A percentile compares a stretch with the other conserved stretches of the same genome.
Conservation (phyloP, 495 filamentous ascomycete genomes). For the Annulohypoxylon bovei region DNA sequence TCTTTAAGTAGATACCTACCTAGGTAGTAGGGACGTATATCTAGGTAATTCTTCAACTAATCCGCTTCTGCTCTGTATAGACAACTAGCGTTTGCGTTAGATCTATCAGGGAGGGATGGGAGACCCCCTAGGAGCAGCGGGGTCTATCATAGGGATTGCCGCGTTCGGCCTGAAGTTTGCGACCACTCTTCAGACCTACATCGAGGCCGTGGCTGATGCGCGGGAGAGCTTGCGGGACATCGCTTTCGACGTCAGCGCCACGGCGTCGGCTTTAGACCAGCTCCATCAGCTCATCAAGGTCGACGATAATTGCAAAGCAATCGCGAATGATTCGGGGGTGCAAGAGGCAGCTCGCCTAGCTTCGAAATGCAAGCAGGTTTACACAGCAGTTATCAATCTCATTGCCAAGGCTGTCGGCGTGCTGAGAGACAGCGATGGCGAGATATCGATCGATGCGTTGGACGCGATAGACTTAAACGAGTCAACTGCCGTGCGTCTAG, state of each 20-base stretch:
- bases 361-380: slow-evolving; percentile 34
- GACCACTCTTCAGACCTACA: slow-evolving; percentile 34
- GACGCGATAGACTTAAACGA: slow-evolving; percentile 13
- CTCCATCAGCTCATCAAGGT: slow-evolving; percentile 18
- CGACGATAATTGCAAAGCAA: slow-evolving; percentile 9
- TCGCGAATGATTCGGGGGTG: slow-evolving; percentile 27
- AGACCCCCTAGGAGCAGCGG: slow-evolving; percentile 15
- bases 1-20: background rate
- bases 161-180: slow-evolving; percentile 35
- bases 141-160: slow-evolving; percentile 33
- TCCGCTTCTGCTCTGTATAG: no score
- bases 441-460: slow-evolving; percentile 6
- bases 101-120: slow-evolving; percentile 16
- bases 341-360: slow-evolving; percentile 28
- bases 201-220: slow-evolving; percentile 14
- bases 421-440: slow-evolving; percentile 13
- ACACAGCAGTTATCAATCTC: slow-evolving; percentile 26
- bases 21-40: no score
- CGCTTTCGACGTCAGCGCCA: slow-evolving; percentile 30
- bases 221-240: slow-evolving; percentile 22
- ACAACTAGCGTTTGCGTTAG: background rate
- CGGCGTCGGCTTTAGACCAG: slow-evolving; percentile 34
- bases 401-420: slow-evolving; percentile 29
- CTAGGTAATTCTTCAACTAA: no score
- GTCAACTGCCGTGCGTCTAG: slow-evolving; percentile 4